phyloP scores from a whole-genome alignment of 805 yeast genomes.

The Saccharomycopsis sp. region DNA sequence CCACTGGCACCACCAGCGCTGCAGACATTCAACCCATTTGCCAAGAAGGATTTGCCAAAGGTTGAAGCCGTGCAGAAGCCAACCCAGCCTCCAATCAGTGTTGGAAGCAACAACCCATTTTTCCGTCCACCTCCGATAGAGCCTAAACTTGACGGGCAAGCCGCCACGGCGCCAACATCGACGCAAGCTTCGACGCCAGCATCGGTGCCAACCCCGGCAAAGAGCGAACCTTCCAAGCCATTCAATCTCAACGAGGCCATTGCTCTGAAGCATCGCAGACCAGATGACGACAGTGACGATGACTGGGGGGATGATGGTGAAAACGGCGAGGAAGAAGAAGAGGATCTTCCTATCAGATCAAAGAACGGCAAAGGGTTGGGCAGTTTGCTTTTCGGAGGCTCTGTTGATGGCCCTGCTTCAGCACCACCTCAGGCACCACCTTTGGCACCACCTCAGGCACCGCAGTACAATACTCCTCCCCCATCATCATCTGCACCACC shows the following conservation, averaged over 20 bases:
- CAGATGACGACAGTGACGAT: conserved; percentile 14
- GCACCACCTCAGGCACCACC: conserved; percentile 1
- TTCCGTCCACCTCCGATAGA: conserved; percentile 4
- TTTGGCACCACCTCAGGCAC: conserved; percentile 1
- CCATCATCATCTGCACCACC: conserved; percentile 1
- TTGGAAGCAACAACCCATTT: conserved; percentile 6
- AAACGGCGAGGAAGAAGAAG: conserved; percentile 18
- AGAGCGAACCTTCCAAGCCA: background rate
- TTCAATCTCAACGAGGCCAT: conserved; percentile 18
- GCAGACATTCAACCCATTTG: conserved; percentile 12
- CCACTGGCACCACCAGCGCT: conserved; percentile 1
- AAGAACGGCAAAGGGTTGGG: conserved; percentile 14
- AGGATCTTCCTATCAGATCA: conserved; percentile 19
- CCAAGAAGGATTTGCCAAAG: background rate
- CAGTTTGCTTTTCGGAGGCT: conserved; percentile 17
- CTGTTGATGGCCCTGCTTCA: background rate
- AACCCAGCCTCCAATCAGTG: background rate
- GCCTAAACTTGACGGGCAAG: background rate
- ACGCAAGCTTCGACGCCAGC: conserved; percentile 4
- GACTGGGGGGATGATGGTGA: conserved; percentile 19
- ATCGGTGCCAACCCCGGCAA: background rate
- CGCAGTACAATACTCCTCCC: background rate
- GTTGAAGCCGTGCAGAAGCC: background rate
- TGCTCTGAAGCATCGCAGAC: conserved; percentile 10
- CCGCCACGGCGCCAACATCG: background rate